Evolutionary conservation across 768 basidiomycete genomes (phyloP).

Genomic region (Ramaria rubella): DNA sequence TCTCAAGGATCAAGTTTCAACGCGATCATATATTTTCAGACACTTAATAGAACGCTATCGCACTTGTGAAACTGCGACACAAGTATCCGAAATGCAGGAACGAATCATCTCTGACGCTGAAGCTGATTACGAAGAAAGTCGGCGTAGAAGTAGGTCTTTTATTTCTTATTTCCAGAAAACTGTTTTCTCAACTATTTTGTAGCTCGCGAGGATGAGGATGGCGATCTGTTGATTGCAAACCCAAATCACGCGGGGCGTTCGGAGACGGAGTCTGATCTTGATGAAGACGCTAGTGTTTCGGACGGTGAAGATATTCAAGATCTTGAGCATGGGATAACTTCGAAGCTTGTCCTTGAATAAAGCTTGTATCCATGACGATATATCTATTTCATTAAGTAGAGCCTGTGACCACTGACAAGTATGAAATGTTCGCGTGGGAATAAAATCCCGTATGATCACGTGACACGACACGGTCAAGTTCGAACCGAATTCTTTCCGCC

Average conservation of each 20-base stretch:
- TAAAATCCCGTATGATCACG: background rate
- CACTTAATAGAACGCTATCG: constrained; percentile 68
- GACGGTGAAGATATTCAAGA: background rate
- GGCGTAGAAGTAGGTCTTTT: constrained; percentile 31
- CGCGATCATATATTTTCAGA: constrained; percentile 25
- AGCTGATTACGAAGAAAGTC: constrained; percentile 49
- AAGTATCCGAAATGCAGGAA: constrained; percentile 56
- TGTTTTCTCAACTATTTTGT: background rate
- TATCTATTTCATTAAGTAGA: background rate
- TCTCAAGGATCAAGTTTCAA: background rate
- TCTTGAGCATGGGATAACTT: background rate
- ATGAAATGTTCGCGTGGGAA: background rate
- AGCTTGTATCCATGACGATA: background rate
- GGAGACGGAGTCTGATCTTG: background rate
- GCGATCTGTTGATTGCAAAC: constrained; percentile 62
- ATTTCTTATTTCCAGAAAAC: background rate
- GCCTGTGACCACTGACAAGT: background rate
- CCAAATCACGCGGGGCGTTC: constrained; percentile 45
- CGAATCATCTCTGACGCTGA: constrained; percentile 65
- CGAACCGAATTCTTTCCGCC: background rate
- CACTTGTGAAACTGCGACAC: constrained; percentile 56
- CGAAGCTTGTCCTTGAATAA: background rate
- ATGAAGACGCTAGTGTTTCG: background rate
- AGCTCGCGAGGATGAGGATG: constrained; percentile 30
- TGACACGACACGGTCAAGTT: constrained; percentile 6